Evolutionary conservation across 2,329 filamentous ascomycete species (phyloP).

Genomic region (Colletotrichum melonis): DNA sequence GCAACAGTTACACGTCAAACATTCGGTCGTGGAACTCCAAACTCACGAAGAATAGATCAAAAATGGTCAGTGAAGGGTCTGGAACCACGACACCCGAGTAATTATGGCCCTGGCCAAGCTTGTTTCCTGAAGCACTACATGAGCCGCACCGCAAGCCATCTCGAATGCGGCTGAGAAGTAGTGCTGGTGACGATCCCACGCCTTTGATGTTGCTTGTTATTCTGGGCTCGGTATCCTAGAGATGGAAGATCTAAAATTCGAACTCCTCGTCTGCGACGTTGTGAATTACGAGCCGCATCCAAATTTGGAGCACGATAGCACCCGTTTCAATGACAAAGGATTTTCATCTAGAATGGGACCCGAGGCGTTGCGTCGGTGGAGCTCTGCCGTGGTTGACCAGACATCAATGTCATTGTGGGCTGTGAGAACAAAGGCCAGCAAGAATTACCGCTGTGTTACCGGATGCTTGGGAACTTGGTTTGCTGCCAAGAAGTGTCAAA

Average conservation of each 20-base stretch:
- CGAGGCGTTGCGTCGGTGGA: background rate
- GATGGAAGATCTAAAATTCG: background rate
- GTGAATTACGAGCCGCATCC: background rate
- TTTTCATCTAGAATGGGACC: background rate
- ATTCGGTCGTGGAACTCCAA: no score
- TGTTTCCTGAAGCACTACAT: no score
- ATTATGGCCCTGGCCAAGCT: no score
- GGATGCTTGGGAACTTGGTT: background rate
- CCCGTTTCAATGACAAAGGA: background rate
- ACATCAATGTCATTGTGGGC: background rate
- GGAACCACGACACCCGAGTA: no score
- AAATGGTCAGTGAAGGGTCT: no score
- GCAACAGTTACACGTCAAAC: no score
- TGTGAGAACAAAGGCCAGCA: background rate
- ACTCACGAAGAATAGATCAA: no score
- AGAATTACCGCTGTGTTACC: background rate
- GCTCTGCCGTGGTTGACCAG: background rate
- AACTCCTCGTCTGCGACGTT: background rate
- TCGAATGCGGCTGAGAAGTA: background rate
- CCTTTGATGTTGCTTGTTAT: background rate
- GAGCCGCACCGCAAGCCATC: no score
- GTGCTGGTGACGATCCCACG: background rate
- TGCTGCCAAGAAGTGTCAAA: constrained; percentile 16
- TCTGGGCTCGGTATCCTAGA: background rate
- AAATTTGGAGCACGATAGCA: background rate